Base-by-base conservation (phyloP, 495 filamentous ascomycete species). In the Podospora pseudopauciseta region DNA sequence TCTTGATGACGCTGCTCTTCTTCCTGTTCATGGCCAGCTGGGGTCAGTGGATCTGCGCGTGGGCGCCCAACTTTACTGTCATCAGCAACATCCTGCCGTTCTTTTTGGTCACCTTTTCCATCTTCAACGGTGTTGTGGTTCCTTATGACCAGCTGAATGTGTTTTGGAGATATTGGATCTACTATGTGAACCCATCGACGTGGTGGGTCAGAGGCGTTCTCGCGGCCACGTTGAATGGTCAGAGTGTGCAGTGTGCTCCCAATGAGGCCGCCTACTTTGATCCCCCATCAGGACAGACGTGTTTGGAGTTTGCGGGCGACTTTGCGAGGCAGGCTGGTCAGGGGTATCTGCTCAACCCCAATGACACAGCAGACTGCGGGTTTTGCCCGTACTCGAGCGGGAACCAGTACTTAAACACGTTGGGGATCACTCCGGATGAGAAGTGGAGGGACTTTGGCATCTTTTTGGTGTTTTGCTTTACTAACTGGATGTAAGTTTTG, bases 31-130 rank as follows among this genome's bases (percentile, higher is more conserved):
- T 87, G 70, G 84, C 86, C 5, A 88, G 84, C 67, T 93, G 90
- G 90, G 91, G 92, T 27, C 92, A 95, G 73, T 93, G 90, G 89
- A 92, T 94, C 70, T 90, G 88, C 73, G 89, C 92, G 4, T 91
- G 92, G 78, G 89, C 92, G 0, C 91, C 91, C 1, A 87, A 82
- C 6, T 92, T 93, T 80, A 91, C 90, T 3, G 89, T 94, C 72
- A 92, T 93, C 73, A 86, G 87, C 59, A 93, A 94, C 79, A 80
- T 88, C 5, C 68, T 77, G 44, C 90, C 90, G 4, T 92, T 92
- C 79, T 93, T 95, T 85, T 88, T 93, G 76, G 90, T 92, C 76
- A 87, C 90, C 73, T 89, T 90, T 75, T 81, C 79, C 9, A 76
- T 92, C 63, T 93, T 93, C 81, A 92, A 92, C 80, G 91, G 91